These are phyloP conservation scores for Trichoderma polysporum DNA, from an alignment of 2,329 filamentous ascomycete species.

Conservation along the genomic window DNA sequence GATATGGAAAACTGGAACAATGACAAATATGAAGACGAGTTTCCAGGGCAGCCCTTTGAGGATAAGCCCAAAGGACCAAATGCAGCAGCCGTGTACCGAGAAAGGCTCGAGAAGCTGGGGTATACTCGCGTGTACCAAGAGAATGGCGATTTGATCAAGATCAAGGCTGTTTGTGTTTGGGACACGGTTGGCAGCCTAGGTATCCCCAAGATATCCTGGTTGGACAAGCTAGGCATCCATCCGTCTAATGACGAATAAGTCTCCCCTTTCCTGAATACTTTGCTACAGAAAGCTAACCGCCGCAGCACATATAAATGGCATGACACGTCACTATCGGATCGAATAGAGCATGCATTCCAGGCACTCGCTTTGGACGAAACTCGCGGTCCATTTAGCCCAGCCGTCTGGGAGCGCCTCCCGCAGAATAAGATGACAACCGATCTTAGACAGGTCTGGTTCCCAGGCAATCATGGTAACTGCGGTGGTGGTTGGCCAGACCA, in stretches of 20 bases:
- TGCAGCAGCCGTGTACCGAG: conserved; percentile 45
- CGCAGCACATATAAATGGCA: conserved; percentile 49
- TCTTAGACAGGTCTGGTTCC: conserved; percentile 62
- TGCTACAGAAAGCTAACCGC: conserved; percentile 31
- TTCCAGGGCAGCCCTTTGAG: conserved; percentile 47
- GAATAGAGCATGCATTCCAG: conserved; percentile 59
- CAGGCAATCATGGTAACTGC: conserved; percentile 68
- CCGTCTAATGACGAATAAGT: conserved; percentile 49
- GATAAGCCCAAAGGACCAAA: conserved; percentile 48
- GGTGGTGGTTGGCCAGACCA: conserved; percentile 64
- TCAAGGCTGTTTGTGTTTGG: conserved; percentile 48
- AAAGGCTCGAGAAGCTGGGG: conserved; percentile 44
- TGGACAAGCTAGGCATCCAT: conserved; percentile 48
- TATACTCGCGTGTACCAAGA: conserved; percentile 45
- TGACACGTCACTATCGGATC: conserved; percentile 52
- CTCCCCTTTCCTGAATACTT: conserved; percentile 18
- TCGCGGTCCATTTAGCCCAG: conserved; percentile 53
- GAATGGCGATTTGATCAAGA: conserved; percentile 44
- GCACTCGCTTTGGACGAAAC: conserved; percentile 59
- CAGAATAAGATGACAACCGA: conserved; percentile 42
- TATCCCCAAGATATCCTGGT: conserved; percentile 46
- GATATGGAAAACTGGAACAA: conserved; percentile 56
- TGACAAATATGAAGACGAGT: conserved; percentile 45
- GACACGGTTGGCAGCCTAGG: conserved; percentile 46
- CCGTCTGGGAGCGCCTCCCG: conserved; percentile 51